Conservation (phyloP, 345 rosid genomes). For the Turnera subulata region DNA sequence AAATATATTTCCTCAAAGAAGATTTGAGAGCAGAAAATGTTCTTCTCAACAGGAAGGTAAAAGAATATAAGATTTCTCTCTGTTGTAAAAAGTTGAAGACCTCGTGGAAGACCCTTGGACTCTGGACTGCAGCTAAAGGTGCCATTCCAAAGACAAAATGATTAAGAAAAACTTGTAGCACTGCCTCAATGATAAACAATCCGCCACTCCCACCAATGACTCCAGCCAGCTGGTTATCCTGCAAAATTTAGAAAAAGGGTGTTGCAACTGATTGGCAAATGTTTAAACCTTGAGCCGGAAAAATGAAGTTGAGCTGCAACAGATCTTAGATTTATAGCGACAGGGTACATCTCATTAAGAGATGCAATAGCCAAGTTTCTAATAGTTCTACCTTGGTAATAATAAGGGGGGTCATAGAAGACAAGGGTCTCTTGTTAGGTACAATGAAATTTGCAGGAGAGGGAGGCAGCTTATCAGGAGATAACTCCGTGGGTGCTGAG, state of each 20-base stretch:
- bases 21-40: not conserved
- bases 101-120: conserved; percentile 76
- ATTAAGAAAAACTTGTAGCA: conserved; percentile 75
- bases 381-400: conserved; percentile 63
- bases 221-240: conserved; percentile 72
- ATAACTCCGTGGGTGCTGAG: conserved; percentile 58
- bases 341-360: no score
- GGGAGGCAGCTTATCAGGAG: conserved; percentile 73
- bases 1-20: not conserved
- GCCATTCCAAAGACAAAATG: conserved; percentile 69
- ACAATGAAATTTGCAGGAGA: conserved; percentile 77
- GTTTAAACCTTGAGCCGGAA: not conserved
- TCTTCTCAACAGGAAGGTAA: not conserved
- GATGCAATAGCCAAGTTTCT: no score
- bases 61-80: not conserved
- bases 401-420: conserved; percentile 91
- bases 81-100: no score
- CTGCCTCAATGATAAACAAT: conserved; percentile 75
- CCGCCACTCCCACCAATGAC: conserved; percentile 90
- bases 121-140: conserved; percentile 69
- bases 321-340: no score
- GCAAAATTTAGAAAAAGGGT: conserved; percentile 10
- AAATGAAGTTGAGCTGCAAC: not conserved
- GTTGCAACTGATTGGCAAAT: not conserved
- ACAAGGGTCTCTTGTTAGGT: conserved; percentile 82